A percentile compares a stretch with the other conserved stretches of the same genome.
Evolutionary conservation across 352 stramenopile genomes (phyloP).

Genomic region (Pythium monospermum): DNA sequence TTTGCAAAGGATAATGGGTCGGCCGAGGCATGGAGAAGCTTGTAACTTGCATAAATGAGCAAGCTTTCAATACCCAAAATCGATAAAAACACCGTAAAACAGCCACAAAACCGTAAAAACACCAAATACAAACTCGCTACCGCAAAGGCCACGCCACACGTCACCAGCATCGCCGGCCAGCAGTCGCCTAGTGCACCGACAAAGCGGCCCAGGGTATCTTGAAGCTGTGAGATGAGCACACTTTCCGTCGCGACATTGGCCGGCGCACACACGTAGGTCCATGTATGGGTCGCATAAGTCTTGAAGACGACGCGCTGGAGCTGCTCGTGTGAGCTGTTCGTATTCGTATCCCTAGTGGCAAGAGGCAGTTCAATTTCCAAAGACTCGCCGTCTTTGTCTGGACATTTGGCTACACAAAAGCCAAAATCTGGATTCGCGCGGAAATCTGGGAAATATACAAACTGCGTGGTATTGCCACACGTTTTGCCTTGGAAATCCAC

Average conservation of each 20-base stretch:
- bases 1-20: slow-evolving; percentile 45
- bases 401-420: slow-evolving; percentile 63
- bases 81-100: slow-evolving; percentile 64
- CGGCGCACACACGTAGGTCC: slow-evolving; percentile 64
- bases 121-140: slow-evolving; percentile 60
- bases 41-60: slow-evolving; percentile 62
- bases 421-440: slow-evolving; percentile 70
- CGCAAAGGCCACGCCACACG: slow-evolving; percentile 51
- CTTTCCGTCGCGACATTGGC: slow-evolving; percentile 43
- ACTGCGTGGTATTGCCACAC: slow-evolving; percentile 40
- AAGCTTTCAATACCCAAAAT: slow-evolving; percentile 56
- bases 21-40: slow-evolving; percentile 39
- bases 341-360: slow-evolving; percentile 16
- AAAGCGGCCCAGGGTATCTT: slow-evolving; percentile 69
- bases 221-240: slow-evolving; percentile 61
- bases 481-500: slow-evolving; percentile 68
- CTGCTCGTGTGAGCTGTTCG: slow-evolving; percentile 30
- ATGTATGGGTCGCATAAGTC: slow-evolving; percentile 60
- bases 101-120: slow-evolving; percentile 65
- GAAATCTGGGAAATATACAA: slow-evolving; percentile 77
- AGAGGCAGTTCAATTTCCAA: slow-evolving; percentile 56
- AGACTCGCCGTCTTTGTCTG: slow-evolving; percentile 28
- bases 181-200: slow-evolving; percentile 75
- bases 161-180: slow-evolving; percentile 60
- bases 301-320: slow-evolving; percentile 46